phyloP scores from a whole-genome alignment of 176 grass and related monocot species.

The Calamus simplicifolius region DNA sequence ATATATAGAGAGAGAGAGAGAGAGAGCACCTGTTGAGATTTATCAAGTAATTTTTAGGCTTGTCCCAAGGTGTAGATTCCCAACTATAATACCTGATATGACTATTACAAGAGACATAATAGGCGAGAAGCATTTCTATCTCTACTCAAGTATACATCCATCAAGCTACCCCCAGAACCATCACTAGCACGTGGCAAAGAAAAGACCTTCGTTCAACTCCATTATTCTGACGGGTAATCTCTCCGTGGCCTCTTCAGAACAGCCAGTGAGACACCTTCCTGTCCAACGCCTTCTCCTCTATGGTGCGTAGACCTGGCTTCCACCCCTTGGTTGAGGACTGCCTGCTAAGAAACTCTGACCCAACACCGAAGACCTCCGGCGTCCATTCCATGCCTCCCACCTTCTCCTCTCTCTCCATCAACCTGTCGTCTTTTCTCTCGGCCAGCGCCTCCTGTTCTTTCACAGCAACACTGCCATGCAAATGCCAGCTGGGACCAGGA shows the following conservation, averaged over 20 bases:
- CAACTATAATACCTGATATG: too few species aligned
- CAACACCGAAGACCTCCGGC: conserved; percentile 34
- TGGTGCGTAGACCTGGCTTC: conserved; percentile 82
- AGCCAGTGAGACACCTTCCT: conserved; percentile 86
- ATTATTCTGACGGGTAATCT: background rate
- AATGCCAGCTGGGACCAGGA: conserved; percentile 1
- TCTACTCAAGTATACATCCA: too few species aligned
- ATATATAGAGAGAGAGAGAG: too few species aligned
- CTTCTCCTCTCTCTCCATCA: background rate
- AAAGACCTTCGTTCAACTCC: too few species aligned
- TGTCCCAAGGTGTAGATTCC: too few species aligned
- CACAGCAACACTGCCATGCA: background rate
- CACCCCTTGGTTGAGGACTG: conserved; percentile 72
- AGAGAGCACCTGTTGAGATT: too few species aligned
- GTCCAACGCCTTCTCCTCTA: conserved; percentile 47
- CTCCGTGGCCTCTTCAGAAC: conserved; percentile 22
- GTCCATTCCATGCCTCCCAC: conserved; percentile 5
- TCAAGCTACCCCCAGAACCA: too few species aligned
- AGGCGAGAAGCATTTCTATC: too few species aligned
- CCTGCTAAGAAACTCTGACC: conserved; percentile 57
- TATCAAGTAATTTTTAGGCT: too few species aligned
- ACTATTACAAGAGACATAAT: too few species aligned
- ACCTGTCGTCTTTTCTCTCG: background rate
- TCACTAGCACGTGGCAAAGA: background rate
- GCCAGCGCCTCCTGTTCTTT: background rate